Evolutionary conservation across 805 yeast species (phyloP).

Genomic region (Wickerhamiella domercqiae): DNA sequence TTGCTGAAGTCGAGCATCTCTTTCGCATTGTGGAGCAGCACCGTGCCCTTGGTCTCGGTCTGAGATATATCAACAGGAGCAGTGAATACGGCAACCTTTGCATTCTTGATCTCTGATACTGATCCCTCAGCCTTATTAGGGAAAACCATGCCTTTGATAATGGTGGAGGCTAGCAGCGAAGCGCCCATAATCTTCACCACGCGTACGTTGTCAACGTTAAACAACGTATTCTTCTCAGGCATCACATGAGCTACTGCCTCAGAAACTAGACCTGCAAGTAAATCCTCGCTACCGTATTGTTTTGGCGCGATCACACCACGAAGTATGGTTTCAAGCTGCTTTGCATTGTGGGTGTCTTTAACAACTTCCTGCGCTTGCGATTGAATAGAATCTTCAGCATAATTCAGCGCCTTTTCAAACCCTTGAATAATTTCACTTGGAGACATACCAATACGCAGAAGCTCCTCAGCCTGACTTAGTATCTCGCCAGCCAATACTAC

Average conservation of each 20-base stretch:
- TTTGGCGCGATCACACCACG: conserved; percentile 66
- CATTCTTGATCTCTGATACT: conserved; percentile 47
- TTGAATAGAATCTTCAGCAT: conserved; percentile 54
- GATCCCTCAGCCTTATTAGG: conserved; percentile 95
- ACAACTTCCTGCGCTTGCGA: conserved; percentile 37
- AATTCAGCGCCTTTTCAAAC: conserved; percentile 70
- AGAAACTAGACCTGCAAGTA: conserved; percentile 59
- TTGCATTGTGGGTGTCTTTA: conserved; percentile 37
- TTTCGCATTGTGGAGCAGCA: conserved; percentile 83
- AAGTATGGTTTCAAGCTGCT: conserved; percentile 44
- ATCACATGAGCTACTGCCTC: conserved; percentile 71
- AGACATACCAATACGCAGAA: conserved; percentile 69
- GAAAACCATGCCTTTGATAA: conserved; percentile 94
- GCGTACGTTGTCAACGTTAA: conserved; percentile 86
- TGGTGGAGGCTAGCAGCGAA: conserved; percentile 54
- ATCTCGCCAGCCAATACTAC: conserved; percentile 87
- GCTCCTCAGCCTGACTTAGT: conserved; percentile 70
- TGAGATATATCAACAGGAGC: conserved; percentile 89
- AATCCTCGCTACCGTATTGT: conserved; percentile 77
- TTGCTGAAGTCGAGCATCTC: conserved; percentile 92
- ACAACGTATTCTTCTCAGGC: conserved; percentile 41
- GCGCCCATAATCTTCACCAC: conserved; percentile 97
- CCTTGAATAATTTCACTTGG: conserved; percentile 92
- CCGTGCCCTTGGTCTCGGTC: conserved; percentile 98
- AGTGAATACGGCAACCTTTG: conserved; percentile 84